Conservation (phyloP, 176 grass and related monocot species). For the Carex parvula region DNA sequence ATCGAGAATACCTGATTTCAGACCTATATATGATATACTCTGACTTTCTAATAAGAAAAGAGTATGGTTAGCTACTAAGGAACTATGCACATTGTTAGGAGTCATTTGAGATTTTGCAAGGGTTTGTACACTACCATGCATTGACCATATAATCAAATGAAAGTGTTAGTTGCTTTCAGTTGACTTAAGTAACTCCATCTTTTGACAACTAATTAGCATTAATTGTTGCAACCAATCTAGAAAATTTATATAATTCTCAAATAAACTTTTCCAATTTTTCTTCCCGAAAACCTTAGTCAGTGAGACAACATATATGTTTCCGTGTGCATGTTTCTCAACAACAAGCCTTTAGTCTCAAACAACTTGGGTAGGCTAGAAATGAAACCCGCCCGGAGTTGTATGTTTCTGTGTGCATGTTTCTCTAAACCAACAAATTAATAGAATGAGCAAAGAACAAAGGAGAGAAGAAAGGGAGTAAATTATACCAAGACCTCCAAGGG, state of each 20-base stretch:
- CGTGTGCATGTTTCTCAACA: not conserved
- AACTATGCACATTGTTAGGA: no score
- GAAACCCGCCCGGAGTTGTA: no score
- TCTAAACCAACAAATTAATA: not conserved
- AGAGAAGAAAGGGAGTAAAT: not conserved
- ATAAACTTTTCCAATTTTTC: not conserved
- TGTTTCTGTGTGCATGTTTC: not conserved
- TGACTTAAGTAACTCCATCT: not conserved
- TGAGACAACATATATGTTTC: not conserved
- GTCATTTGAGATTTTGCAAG: not conserved
- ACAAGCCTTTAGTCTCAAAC: no score
- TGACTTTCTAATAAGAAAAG: not conserved
- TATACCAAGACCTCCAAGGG: constrained; percentile 46
- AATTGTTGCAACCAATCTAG: not conserved
- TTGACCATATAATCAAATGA: not conserved
- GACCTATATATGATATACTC: not conserved
- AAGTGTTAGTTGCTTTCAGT: not conserved
- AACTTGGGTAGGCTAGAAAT: no score
- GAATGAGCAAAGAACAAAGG: not conserved
- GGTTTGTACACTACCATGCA: not conserved
- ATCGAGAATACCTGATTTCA: not conserved
- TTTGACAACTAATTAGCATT: not conserved
- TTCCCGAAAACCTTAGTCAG: not conserved
- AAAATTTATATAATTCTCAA: not conserved
- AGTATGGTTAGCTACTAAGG: not conserved